Evolutionary conservation across 2,329 filamentous ascomycete species (phyloP).

Genomic region (Simplicillium aogashimaense): DNA sequence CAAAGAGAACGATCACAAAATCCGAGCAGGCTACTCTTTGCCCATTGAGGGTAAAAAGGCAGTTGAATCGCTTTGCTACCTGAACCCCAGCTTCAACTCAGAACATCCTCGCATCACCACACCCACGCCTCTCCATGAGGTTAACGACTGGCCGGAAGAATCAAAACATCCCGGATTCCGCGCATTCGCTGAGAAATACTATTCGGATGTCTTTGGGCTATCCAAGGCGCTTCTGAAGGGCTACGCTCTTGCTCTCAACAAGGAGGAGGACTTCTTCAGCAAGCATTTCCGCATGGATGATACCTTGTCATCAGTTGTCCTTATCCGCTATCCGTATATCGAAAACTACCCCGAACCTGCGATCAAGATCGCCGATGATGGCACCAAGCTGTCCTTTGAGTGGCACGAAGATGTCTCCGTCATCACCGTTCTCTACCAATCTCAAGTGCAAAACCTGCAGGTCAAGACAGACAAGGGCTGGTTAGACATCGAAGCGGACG

Average conservation of each 20-base stretch:
- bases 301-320: slow-evolving; percentile 8
- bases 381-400: slow-evolving; percentile 8
- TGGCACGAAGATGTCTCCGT: slow-evolving; percentile 7
- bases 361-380: slow-evolving; percentile 8
- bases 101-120: slow-evolving; percentile 5
- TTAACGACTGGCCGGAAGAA: slow-evolving; percentile 7
- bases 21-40: slow-evolving; percentile 5
- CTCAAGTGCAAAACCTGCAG: slow-evolving; percentile 8
- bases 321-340: slow-evolving; percentile 8
- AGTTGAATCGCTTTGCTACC: slow-evolving; percentile 3
- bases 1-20: slow-evolving; percentile 3
- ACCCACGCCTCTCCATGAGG: slow-evolving; percentile 7
- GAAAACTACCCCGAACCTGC: slow-evolving; percentile 7
- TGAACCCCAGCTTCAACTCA: slow-evolving; percentile 1
- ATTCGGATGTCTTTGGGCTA: slow-evolving; percentile 5
- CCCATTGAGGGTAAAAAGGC: slow-evolving; percentile 3
- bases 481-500: slow-evolving; percentile 2
- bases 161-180: slow-evolving; percentile 7
- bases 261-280: slow-evolving; percentile 7
- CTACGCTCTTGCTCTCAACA: slow-evolving; percentile 6
- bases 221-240: slow-evolving; percentile 5
- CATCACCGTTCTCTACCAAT: slow-evolving; percentile 8
- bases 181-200: slow-evolving; percentile 7
- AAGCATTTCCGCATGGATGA: slow-evolving; percentile 5
- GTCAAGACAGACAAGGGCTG: slow-evolving; percentile 7